Evolutionary conservation across 179 eudicot species (phyloP).

Genomic region (Silene vulgaris): DNA sequence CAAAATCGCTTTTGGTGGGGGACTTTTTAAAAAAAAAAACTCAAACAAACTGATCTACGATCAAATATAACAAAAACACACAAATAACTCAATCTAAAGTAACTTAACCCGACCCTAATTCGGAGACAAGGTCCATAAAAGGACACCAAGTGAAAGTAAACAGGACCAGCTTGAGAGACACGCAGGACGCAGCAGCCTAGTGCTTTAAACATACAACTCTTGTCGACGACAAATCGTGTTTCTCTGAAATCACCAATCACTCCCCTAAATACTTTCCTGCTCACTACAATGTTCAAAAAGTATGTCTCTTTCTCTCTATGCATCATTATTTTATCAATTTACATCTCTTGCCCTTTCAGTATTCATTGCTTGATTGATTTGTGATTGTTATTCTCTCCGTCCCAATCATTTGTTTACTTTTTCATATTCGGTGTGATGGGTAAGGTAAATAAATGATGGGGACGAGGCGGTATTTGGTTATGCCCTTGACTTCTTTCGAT

Average conservation of each 20-base stretch:
- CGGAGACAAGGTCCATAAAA: too few species aligned
- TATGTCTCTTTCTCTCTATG: neutral
- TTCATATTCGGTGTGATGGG: too few species aligned
- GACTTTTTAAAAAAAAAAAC: too few species aligned
- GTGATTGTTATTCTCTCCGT: neutral
- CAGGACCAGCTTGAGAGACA: neutral
- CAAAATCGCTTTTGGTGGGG: too few species aligned
- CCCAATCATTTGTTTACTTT: too few species aligned
- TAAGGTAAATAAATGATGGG: too few species aligned
- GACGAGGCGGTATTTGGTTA: neutral
- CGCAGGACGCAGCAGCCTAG: neutral
- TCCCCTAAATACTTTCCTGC: neutral
- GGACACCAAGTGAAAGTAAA: too few species aligned
- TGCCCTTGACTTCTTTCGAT: neutral
- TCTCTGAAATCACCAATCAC: neutral
- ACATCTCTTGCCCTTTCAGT: neutral
- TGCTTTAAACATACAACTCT: neutral
- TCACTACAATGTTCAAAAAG: slow-evolving; percentile 12
- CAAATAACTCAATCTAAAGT: too few species aligned
- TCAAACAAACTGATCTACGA: too few species aligned
- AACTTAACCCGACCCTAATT: too few species aligned
- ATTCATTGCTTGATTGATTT: neutral
- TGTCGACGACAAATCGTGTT: neutral
- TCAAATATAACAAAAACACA: too few species aligned
- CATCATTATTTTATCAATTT: neutral